These are phyloP conservation scores for Populus pruinosa DNA, from an alignment of 345 rosid genomes.

Conservation along the genomic window DNA sequence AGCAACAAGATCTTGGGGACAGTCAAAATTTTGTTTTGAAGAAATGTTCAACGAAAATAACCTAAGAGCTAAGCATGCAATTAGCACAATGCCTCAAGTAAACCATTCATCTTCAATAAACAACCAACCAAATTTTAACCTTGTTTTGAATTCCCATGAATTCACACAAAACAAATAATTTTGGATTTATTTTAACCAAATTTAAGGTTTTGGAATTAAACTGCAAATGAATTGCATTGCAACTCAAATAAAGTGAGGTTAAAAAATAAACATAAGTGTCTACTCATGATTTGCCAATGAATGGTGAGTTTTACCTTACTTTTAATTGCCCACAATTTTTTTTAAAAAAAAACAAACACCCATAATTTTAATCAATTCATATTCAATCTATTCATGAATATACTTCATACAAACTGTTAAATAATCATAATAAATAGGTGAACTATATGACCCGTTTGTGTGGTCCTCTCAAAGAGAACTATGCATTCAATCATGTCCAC, in stretches of 20 bases:
- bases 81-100: neutral
- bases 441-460: neutral
- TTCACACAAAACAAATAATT: neutral
- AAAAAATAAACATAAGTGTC: neutral
- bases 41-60: neutral
- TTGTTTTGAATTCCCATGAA: neutral
- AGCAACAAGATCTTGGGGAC: neutral
- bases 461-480: neutral
- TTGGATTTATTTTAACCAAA: neutral
- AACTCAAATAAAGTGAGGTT: neutral
- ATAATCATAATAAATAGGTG: neutral
- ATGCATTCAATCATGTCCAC: neutral
- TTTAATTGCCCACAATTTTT: neutral
- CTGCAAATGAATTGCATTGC: neutral
- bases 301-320: neutral
- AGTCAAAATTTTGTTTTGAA: neutral
- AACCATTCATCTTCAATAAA: neutral
- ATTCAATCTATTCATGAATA: neutral
- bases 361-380: neutral
- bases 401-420: neutral
- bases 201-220: neutral
- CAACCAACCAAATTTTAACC: neutral
- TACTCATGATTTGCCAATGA: neutral
- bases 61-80: neutral
- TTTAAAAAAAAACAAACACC: neutral